Evolutionary conservation across 768 basidiomycete genomes (phyloP).

Genomic region (Agrocybe chaxingu): DNA sequence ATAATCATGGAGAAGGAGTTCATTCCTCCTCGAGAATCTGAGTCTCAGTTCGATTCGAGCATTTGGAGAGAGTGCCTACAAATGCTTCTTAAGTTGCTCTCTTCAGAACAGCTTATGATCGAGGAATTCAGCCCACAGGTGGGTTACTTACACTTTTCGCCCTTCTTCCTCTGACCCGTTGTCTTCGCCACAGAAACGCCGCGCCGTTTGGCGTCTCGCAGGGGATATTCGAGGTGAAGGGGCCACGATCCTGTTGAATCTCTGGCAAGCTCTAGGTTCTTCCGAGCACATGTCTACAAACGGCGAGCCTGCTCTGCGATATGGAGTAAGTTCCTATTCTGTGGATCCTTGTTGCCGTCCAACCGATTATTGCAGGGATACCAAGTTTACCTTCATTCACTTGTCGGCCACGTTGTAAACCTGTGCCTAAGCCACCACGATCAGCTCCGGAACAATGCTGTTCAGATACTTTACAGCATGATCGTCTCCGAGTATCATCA

Average conservation of each 20-base stretch:
- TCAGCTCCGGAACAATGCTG: conserved; percentile 83
- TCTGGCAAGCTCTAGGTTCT: conserved; percentile 88
- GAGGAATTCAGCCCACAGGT: conserved; percentile 96
- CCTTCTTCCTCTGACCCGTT: background rate
- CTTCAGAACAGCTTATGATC: conserved; percentile 88
- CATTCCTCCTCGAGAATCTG: conserved; percentile 64
- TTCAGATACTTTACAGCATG: conserved; percentile 93
- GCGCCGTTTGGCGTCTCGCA: conserved; percentile 94
- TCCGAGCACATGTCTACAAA: conserved; percentile 54
- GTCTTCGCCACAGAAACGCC: conserved; percentile 63
- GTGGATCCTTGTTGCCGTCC: background rate
- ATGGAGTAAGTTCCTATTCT: conserved; percentile 52
- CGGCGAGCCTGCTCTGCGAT: conserved; percentile 54
- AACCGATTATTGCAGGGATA: conserved; percentile 55
- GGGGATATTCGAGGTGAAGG: conserved; percentile 95
- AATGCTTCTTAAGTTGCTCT: conserved; percentile 80
- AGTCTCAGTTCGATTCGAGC: conserved; percentile 64
- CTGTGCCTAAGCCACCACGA: conserved; percentile 96
- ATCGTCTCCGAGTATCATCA: conserved; percentile 90
- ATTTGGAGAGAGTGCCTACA: conserved; percentile 83
- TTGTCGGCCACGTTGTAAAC: conserved; percentile 88
- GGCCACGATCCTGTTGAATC: conserved; percentile 67
- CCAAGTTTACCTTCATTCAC: conserved; percentile 75
- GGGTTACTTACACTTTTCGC: conserved; percentile 7
- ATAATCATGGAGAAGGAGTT: conserved; percentile 77